Evolutionary conservation across 768 basidiomycete genomes (phyloP).

Genomic region (Phlebiopsis gigantea): DNA sequence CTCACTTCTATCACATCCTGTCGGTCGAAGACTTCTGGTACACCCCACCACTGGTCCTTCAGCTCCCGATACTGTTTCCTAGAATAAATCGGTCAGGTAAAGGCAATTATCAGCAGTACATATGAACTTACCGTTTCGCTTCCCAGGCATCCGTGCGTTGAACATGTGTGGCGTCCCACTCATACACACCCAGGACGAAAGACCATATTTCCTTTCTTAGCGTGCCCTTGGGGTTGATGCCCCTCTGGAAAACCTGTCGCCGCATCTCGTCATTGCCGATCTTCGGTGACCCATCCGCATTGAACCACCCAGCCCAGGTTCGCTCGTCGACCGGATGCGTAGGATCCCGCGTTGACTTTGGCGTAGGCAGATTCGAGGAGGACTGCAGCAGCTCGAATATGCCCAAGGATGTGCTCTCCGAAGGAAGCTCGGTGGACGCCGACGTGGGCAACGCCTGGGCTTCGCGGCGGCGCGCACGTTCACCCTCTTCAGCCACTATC

Average conservation of each 20-base stretch:
- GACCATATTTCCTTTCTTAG: constrained; percentile 84
- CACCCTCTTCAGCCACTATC: constrained; percentile 96
- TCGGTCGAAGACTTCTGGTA: constrained; percentile 75
- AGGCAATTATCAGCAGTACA: not conserved
- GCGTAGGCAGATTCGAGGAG: constrained; percentile 73
- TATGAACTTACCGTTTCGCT: constrained; percentile 47
- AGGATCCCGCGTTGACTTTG: constrained; percentile 79
- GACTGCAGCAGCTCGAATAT: constrained; percentile 85
- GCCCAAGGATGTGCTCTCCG: constrained; percentile 72
- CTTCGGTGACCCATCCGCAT: constrained; percentile 59
- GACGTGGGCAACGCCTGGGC: constrained; percentile 60
- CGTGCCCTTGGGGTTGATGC: constrained; percentile 47
- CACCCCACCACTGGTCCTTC: constrained; percentile 80
- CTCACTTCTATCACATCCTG: constrained; percentile 76
- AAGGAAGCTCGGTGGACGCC: constrained; percentile 42
- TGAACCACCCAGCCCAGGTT: constrained; percentile 78
- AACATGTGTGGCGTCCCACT: constrained; percentile 66
- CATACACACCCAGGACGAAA: constrained; percentile 77
- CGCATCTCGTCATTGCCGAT: constrained; percentile 66
- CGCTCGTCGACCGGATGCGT: constrained; percentile 67
- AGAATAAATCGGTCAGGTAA: constrained; percentile 2
- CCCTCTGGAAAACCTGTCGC: constrained; percentile 73
- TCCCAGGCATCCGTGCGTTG: constrained; percentile 62
- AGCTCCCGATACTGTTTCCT: constrained; percentile 67
- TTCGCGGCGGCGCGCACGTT: constrained; percentile 79